These are phyloP conservation scores for Sordaria brevicollis DNA, from an alignment of 495 filamentous ascomycete genomes.

Conservation along the genomic window DNA sequence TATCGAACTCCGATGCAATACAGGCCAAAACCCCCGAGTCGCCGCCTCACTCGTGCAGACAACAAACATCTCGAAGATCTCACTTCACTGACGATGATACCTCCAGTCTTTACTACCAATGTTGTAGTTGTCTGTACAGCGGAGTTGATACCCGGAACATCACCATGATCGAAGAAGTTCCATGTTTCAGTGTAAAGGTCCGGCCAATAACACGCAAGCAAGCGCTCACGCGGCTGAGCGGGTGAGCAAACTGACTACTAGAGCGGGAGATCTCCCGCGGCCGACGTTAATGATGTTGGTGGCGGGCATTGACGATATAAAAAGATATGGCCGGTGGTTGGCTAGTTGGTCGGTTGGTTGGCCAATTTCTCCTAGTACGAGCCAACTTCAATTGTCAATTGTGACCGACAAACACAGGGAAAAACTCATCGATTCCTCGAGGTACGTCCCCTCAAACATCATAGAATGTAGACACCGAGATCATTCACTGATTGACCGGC, in stretches of 20 bases:
- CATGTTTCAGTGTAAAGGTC: neutral
- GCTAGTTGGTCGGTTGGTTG: too few species aligned
- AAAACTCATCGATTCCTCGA: neutral
- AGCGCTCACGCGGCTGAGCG: neutral
- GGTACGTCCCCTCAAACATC: neutral
- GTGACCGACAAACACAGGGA: too few species aligned
- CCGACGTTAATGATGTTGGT: neutral
- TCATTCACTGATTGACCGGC: neutral
- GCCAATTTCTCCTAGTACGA: neutral
- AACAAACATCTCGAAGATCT: neutral
- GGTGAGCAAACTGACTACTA: neutral
- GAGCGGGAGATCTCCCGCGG: neutral
- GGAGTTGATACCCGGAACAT: neutral
- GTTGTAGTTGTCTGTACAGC: neutral
- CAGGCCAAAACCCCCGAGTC: neutral
- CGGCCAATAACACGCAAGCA: neutral
- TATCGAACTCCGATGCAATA: too few species aligned
- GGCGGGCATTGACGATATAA: neutral
- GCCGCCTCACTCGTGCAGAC: neutral
- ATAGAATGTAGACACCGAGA: neutral
- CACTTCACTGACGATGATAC: neutral
- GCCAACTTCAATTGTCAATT: neutral
- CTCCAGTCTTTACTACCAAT: neutral
- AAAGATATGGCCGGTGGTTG: neutral
- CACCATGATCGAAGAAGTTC: neutral